Base-by-base conservation (phyloP, 805 yeast species). In the Candida anglica region DNA sequence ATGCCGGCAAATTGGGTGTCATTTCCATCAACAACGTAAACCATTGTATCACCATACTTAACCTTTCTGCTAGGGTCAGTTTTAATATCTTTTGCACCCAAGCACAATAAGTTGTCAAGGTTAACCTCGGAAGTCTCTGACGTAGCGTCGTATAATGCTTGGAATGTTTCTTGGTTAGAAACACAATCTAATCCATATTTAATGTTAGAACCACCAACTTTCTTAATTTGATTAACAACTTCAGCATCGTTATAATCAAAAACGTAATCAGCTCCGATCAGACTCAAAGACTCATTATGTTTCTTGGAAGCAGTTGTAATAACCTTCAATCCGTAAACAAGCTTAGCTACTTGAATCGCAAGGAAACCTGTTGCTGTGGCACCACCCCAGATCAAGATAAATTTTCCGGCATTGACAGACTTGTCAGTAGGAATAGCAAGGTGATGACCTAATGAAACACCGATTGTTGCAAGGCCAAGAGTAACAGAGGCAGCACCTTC, bases 401-500 rank as follows among this genome's bases (percentile, higher is more conserved):
- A 39, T 19, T 43, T 45, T 14, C 28, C 37, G 10, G 36, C 19
- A 33, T 53, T 48, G 6, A 28, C 25, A 4, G 34, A 27, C 36
- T 47, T 40, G 32, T 47, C 36, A 22, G 26, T 5, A 25, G 33
- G 19, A 20, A 61, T 33, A 15, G 56, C 55, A 22, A 75, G 48
- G 28, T 56, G 52, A 43, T 58, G 54, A 35, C 46, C 46, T 31
- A 62, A 65, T 14, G 67, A 58, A 36, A 50, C 46, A 19, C 69
- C 76, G 13, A 73, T 64, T 3, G 86, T 81, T 30, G 57, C 60
- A 30, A 74, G 48, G n/a, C 79, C 70, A 32, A 78, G 60, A 20
- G 81, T 73, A 23, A 78, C 48, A 8, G 81, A 58, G 3, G 84
- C 79, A 13, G 86, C 86, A 41, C 71, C 83, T 59, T 81, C 87